Conservation (phyloP, 495 filamentous ascomycete species). For the Margaritispora aquatica region DNA sequence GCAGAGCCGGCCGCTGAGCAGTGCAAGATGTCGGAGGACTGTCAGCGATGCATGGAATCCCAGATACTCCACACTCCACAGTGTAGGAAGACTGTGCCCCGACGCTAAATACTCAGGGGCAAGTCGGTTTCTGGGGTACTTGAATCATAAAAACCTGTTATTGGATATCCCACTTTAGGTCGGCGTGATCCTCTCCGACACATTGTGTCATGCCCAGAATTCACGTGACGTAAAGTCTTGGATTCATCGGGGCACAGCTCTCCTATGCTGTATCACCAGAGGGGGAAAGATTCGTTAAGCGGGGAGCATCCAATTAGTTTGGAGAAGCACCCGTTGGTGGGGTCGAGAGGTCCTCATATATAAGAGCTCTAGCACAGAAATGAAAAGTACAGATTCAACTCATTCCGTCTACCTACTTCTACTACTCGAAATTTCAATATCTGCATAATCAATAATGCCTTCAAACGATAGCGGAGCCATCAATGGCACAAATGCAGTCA, state of each 20-base stretch:
- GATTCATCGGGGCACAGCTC: background rate
- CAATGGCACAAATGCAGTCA: conserved; percentile 4
- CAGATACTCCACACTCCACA: too few species aligned
- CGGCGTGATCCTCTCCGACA: background rate
- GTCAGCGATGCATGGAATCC: too few species aligned
- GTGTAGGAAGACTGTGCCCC: background rate
- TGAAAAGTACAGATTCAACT: background rate
- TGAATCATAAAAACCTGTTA: background rate
- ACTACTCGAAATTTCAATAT: background rate
- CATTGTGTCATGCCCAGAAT: background rate
- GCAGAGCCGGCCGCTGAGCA: background rate
- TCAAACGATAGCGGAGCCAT: background rate
- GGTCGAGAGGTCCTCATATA: background rate
- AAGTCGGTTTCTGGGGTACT: background rate
- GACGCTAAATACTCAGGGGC: background rate
- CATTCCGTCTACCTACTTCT: background rate
- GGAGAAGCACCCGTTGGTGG: background rate
- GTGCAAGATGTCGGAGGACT: background rate
- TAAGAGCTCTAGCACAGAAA: background rate
- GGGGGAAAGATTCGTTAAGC: background rate
- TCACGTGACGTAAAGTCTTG: background rate
- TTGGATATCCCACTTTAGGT: background rate
- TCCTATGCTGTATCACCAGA: background rate
- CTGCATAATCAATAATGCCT: background rate
- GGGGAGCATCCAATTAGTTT: background rate